Evolutionary conservation across 306 rosid species (phyloP).

Genomic region (Prunus davidiana): DNA sequence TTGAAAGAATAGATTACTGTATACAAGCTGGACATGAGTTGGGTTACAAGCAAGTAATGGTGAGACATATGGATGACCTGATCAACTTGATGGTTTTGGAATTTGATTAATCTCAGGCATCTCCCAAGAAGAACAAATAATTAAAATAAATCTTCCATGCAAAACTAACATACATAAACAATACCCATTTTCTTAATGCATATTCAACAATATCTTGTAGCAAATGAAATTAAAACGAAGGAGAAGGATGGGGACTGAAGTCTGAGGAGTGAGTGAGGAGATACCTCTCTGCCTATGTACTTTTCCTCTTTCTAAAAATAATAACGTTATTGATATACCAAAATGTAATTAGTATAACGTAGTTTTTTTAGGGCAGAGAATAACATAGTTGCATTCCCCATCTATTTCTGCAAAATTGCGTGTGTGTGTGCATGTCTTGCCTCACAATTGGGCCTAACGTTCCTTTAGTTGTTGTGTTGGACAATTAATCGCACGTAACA

Average conservation of each 20-base stretch:
- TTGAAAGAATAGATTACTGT: background rate
- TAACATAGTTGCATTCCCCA: background rate
- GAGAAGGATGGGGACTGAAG: background rate
- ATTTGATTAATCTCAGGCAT: background rate
- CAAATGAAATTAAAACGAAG: background rate
- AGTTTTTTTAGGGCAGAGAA: background rate
- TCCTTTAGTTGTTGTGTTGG: background rate
- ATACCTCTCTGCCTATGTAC: too few relatives aligned
- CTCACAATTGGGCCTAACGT: background rate
- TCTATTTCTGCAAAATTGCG: background rate
- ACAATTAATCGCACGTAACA: background rate
- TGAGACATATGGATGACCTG: background rate
- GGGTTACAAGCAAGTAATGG: background rate
- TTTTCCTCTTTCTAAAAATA: too few relatives aligned
- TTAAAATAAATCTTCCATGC: background rate
- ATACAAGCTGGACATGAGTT: constrained; percentile 3
- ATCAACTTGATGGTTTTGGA: background rate
- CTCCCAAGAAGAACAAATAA: background rate
- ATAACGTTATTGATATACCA: too few relatives aligned
- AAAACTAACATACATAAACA: background rate
- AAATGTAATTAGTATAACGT: background rate
- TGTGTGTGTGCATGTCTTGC: background rate
- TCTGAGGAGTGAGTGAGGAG: too few relatives aligned
- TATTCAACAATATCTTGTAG: background rate
- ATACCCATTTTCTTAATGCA: background rate